Conservation (phyloP, 2,329 filamentous ascomycete species). For the Canariomyces notabilis region DNA sequence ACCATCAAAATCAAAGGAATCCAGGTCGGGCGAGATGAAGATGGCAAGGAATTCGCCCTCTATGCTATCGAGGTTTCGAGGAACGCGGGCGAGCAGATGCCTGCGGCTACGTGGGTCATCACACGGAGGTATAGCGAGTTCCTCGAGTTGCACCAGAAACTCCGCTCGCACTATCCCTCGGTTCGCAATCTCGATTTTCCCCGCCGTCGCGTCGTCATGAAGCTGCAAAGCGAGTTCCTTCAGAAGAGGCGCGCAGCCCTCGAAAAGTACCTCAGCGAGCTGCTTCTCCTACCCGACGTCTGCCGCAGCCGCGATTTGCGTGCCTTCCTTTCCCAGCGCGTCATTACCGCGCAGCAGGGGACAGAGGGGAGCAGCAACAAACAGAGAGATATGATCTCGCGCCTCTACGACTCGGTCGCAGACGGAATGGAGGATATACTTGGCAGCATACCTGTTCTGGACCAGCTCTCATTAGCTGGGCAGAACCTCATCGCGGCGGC, state of each 20-base stretch:
- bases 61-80: conserved; percentile 90
- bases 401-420: conserved; percentile 92
- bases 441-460: conserved; percentile 90
- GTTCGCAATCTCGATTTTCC: conserved; percentile 90
- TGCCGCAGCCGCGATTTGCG: conserved; percentile 90
- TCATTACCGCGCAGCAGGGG: conserved; percentile 55
- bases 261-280: conserved; percentile 76
- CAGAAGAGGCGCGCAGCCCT: conserved; percentile 80
- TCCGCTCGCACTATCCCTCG: conserved; percentile 78
- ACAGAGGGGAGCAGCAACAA: conserved; percentile 43
- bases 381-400: conserved; percentile 83
- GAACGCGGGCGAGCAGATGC: conserved; percentile 90
- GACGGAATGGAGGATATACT: conserved; percentile 98
- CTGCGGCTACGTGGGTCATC: conserved; percentile 89
- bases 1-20: conserved; percentile 87
- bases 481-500: conserved; percentile 84
- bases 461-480: conserved; percentile 87
- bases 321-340: conserved; percentile 86
- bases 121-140: conserved; percentile 96
- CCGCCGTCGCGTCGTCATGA: conserved; percentile 87
- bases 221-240: conserved; percentile 91
- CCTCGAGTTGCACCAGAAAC: conserved; percentile 85
- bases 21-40: conserved; percentile 85
- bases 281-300: conserved; percentile 83
- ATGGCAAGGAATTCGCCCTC: conserved; percentile 87